phyloP scores from a whole-genome alignment of 148 eudicot species.

The Rhododendron molle region DNA sequence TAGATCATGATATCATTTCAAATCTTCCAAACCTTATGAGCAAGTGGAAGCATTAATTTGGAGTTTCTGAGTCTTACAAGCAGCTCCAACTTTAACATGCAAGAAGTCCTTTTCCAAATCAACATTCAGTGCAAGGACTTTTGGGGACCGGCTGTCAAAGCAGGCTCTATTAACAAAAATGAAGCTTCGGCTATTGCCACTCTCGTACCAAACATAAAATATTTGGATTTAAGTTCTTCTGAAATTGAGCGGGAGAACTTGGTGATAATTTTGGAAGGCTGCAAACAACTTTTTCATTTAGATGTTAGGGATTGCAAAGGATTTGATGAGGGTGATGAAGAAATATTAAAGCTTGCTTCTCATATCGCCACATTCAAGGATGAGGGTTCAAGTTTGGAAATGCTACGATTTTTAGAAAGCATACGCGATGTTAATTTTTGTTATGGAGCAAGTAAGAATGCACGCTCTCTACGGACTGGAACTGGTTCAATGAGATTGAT shows the following conservation, averaged over 20 bases:
- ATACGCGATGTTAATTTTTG: no score
- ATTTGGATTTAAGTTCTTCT: not conserved
- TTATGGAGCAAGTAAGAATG: no score
- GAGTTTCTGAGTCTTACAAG: not conserved
- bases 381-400: no score
- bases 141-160: not conserved
- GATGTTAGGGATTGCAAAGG: not conserved
- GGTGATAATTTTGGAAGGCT: not conserved
- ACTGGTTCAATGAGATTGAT: no score
- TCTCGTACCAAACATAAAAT: no score
- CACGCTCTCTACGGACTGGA: no score
- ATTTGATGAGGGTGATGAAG: not conserved
- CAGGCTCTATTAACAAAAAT: not conserved
- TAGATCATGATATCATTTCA: not conserved
- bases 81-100: no score
- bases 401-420: no score
- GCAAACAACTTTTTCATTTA: not conserved
- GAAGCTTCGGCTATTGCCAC: not conserved
- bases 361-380: not conserved
- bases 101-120: no score
- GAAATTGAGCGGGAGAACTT: not conserved
- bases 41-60: slow-evolving; percentile 1
- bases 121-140: not conserved
- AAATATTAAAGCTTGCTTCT: slow-evolving; percentile 4
- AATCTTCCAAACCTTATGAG: not conserved